phyloP scores from a whole-genome alignment of 768 basidiomycete species.

The Tricholoma bakamatsutake region DNA sequence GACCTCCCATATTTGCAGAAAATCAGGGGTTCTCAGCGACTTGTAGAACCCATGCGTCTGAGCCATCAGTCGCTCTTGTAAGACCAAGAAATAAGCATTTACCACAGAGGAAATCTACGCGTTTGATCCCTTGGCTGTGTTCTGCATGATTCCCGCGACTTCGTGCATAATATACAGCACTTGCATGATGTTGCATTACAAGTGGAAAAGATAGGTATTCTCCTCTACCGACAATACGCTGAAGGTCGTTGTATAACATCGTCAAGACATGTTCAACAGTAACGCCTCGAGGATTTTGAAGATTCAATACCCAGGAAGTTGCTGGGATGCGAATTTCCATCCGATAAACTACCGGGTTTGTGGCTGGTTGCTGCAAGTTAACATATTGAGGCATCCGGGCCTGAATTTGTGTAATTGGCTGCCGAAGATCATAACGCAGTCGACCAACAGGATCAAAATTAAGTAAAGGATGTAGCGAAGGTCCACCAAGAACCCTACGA shows the following conservation, averaged over 20 bases:
- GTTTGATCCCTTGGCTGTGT: slow-evolving; percentile 11
- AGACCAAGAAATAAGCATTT: slow-evolving; percentile 13
- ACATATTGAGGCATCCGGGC: slow-evolving; percentile 5
- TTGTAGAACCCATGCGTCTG: slow-evolving; percentile 7
- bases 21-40: background rate
- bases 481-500: background rate
- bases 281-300: slow-evolving; percentile 12
- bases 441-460: slow-evolving; percentile 13
- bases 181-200: slow-evolving; percentile 2
- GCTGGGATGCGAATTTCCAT: slow-evolving; percentile 6
- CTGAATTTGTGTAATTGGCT: slow-evolving; percentile 8
- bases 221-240: slow-evolving; percentile 7
- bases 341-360: background rate
- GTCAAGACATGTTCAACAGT: slow-evolving; percentile 13
- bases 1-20: background rate
- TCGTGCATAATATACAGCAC: slow-evolving; percentile 9
- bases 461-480: slow-evolving; percentile 12
- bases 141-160: slow-evolving; percentile 4
- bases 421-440: slow-evolving; percentile 12
- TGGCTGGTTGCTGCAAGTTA: slow-evolving; percentile 10
- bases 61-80: slow-evolving; percentile 13
- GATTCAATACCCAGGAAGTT: slow-evolving; percentile 5
- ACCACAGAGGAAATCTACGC: slow-evolving; percentile 11
- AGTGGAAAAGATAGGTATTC: slow-evolving; percentile 9
- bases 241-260: slow-evolving; percentile 9